Evolutionary conservation across 352 stramenopile genomes (phyloP), one percentile per base, ranked within the genome.

Genomic region (Pythium diclinum): DNA sequence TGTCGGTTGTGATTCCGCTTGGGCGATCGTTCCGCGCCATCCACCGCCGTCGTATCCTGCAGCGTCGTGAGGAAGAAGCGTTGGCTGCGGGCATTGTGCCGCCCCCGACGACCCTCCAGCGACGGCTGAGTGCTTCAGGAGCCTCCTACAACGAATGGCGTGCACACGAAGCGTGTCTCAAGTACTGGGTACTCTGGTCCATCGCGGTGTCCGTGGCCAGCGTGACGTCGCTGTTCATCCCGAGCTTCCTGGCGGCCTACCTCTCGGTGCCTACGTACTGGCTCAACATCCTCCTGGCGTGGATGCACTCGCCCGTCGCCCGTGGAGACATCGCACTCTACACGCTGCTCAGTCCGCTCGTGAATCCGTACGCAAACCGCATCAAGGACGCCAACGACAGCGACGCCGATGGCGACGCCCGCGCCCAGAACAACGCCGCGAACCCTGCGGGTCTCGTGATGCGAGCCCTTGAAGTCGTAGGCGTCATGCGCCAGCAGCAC

Each of bases 171-270:
- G 78, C 78, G n/a, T 91, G 77, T 30, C 70, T 94, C 42, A 90
- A 92, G 76, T 92, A 91, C 69, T 94, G 85, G 84, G 81, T 92
- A 46, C 80, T 92, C 36, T 95, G 83, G 85, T 88, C 84, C 0
- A 62, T 92, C 38, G 70, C 70, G 0, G 63, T 70, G 10, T 89
- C 79, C 58, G 21, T 69, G 3, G 52, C 74, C 19, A 81, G 78
- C 21, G 72, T 95, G 42, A 54, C 77, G 14, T 85, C 81, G 42
- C 79, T 92, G 21, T 87, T 92, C 56, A 60, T 91, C 16, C 87
- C 87, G 30, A 60, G 65, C 8, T 88, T 95, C 36, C 56, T 94
- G 56, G 67, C 75, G 1, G 63, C 75, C 11, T 87, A 78, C 51
- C 68, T 91, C 21, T 66, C 71, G 0, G 48, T 87, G 1, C 83